A percentile compares a stretch with the other conserved stretches of the same genome.
Evolutionary conservation across 768 basidiomycete genomes (phyloP).

Genomic region (Xerocomus potaroensis): DNA sequence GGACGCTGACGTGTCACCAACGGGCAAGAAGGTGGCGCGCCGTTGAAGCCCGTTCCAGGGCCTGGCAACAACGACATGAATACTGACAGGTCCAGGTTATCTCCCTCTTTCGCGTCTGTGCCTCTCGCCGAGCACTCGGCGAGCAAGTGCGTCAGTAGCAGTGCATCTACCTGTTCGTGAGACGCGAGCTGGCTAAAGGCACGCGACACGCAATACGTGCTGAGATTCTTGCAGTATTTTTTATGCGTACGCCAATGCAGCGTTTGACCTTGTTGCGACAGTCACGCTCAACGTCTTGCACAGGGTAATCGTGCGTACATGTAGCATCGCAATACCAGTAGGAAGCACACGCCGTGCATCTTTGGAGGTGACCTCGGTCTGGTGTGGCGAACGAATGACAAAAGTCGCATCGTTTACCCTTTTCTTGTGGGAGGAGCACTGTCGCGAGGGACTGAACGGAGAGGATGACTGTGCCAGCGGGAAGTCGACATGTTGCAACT

Average conservation of each 20-base stretch:
- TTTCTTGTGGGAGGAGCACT: conserved; percentile 50
- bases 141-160: conserved; percentile 61
- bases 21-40: conserved; percentile 33
- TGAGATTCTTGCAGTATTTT: conserved; percentile 60
- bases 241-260: conserved; percentile 65
- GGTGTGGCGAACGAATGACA: conserved; percentile 43
- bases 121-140: conserved; percentile 32
- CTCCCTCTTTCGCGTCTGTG: conserved; percentile 9
- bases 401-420: conserved; percentile 62
- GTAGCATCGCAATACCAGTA: conserved; percentile 69
- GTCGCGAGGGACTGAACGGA: conserved; percentile 42
- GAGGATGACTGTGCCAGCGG: conserved; percentile 48
- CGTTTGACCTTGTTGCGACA: conserved; percentile 55
- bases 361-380: conserved; percentile 36
- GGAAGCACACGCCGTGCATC: conserved; percentile 62
- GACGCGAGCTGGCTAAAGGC: conserved; percentile 45
- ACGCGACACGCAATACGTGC: conserved; percentile 42
- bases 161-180: conserved; percentile 56
- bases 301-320: conserved; percentile 48
- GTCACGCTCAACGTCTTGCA: conserved; percentile 4
- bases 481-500: conserved; percentile 36
- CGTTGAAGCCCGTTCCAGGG: conserved; percentile 22
- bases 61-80: conserved; percentile 47
- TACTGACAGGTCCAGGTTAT: conserved; percentile 26
- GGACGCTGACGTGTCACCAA: conserved; percentile 25